Evolutionary conservation across 2,329 filamentous ascomycete genomes (phyloP), one percentile per base, ranked within the genome.

Genomic region (Phoma sp.): DNA sequence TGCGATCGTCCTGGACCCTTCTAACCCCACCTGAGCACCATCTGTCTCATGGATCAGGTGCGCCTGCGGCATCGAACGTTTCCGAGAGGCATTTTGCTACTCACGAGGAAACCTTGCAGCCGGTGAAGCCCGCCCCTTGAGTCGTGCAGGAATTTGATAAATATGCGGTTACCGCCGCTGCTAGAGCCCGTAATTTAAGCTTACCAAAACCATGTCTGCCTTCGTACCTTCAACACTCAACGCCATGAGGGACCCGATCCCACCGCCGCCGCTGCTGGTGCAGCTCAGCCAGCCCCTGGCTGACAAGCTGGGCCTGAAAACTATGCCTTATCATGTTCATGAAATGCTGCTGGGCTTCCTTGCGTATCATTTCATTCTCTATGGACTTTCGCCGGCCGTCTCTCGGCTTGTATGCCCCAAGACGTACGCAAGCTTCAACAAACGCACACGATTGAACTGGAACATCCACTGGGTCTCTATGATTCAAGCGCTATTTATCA

Each of bases 391-490:
- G 48, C 91, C 91, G 3, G 67, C 81, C 31, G 47, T 92, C 15
- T 92, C 90, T 33, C 79, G 76, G 31, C 68, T 79, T 43, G 67
- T 92, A 43, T 86, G 88, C 59, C 85, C 88, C 10, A 70, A 81
- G 36, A 80, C 83, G 57, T 95, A 95, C 76, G 74, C 78, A 46
- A 75, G 77, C 47, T 82, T 91, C 62, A 83, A 86, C 44, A 78
- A 78, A 37, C 82, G 84, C 55, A 90, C 88, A 60, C 84, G 82
- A 70, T 80, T 91, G 63, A 95, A 90, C 80, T 94, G 91, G 91
- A 85, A 95, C 72, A 87, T 92, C n/a, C 91, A 94, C 74, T 88
- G 93, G 59, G 90, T 94, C 21, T 92, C 89, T 36, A 83, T 95
- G 69, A 79, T 91, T 44, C 91, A 95, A 80, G 88, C 87, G 65